Conservation (phyloP, 805 yeast species). For the Babjeviella inositovora region DNA sequence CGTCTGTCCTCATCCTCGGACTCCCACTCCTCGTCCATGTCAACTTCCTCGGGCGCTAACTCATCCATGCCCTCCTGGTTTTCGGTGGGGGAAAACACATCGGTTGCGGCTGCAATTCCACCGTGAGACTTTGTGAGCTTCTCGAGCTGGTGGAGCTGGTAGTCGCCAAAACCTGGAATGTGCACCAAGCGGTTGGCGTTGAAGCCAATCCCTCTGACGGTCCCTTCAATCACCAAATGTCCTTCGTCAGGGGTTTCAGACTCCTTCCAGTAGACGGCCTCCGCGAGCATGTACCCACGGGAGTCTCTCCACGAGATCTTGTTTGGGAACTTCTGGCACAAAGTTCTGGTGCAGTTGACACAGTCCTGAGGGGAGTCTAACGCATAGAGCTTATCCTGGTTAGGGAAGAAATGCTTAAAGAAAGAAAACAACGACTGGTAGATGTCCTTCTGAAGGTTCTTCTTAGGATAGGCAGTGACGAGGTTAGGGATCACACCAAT, state of each 20-base stretch:
- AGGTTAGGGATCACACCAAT: constrained; percentile 70
- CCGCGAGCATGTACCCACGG: constrained; percentile 81
- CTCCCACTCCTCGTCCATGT: constrained; percentile 24
- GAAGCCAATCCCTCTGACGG: constrained; percentile 77
- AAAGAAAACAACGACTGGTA: constrained; percentile 48
- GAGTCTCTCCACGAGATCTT: constrained; percentile 83
- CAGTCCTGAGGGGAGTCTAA: constrained; percentile 56
- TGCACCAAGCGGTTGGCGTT: constrained; percentile 67
- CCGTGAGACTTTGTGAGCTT: constrained; percentile 13
- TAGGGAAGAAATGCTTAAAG: constrained; percentile 67
- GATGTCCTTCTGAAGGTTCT: constrained; percentile 60
- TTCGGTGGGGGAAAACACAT: constrained; percentile 15
- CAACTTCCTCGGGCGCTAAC: constrained; percentile 35
- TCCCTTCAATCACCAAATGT: constrained; percentile 54
- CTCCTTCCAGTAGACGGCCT: constrained; percentile 31
- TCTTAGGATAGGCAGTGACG: constrained; percentile 49
- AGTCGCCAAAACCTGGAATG: constrained; percentile 84
- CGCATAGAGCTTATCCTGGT: constrained; percentile 61
- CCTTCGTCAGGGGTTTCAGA: constrained; percentile 13
- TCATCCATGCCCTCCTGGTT: constrained; percentile 44
- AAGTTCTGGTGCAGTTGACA: constrained; percentile 50
- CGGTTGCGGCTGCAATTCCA: constrained; percentile 9
- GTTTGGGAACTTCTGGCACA: constrained; percentile 81
- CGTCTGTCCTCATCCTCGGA: constrained; percentile 8
- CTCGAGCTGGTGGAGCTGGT: constrained; percentile 56